Evolutionary conservation across 2,329 filamentous ascomycete genomes (phyloP), one percentile per base, ranked within the genome.

Genomic region (Hypoxylon sp.): DNA sequence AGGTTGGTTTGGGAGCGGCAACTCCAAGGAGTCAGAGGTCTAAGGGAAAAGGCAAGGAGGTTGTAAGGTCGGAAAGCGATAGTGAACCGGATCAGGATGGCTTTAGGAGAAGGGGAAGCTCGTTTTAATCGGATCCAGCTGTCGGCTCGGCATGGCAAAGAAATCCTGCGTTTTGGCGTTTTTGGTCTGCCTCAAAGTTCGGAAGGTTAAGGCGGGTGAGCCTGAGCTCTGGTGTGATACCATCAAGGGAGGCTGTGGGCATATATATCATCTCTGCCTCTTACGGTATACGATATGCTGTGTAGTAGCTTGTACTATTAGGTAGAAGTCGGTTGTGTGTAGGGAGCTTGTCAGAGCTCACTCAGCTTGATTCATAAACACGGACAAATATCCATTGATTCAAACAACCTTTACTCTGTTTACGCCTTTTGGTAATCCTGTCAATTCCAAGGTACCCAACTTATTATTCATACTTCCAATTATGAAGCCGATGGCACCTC

Each of bases 1-100:
- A 78, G 65, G 67, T 69, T 32, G 69, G 75, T n/a, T 73, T 75
- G 51, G 49, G 67, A 17, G 58, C 65, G 17, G 43, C 34, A 25
- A 38, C 59, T 2, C 60, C 73, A n/a, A 78, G 61, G 46, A 67
- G 75, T 67, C 76, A 74, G 52, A 76, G 74, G 41, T 65, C 50
- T 10, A 84, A 83, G 74, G 81, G 81, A 1, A 87, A 87, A 72
- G 85, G 82, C 1, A 87, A 86, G 72, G 82, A 82, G 56, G 75
- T 82, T 10, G 77, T 75, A 10, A 78, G 77, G 32, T 79, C 78
- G 17, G 79, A 79, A 41, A 78, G 65, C 30, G 75, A 76, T 43
- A 65, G 67, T 11, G 77, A 78, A 32, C 14, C 19, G 10, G 75
- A 65, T 14, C 76, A 75, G 30, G 75, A 76, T 14, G 75, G 70